A percentile compares a stretch with the other conserved stretches of the same genome.
phyloP scores from a whole-genome alignment of 192 early-diverging fungal species.

The Cetraspora pellucida region DNA sequence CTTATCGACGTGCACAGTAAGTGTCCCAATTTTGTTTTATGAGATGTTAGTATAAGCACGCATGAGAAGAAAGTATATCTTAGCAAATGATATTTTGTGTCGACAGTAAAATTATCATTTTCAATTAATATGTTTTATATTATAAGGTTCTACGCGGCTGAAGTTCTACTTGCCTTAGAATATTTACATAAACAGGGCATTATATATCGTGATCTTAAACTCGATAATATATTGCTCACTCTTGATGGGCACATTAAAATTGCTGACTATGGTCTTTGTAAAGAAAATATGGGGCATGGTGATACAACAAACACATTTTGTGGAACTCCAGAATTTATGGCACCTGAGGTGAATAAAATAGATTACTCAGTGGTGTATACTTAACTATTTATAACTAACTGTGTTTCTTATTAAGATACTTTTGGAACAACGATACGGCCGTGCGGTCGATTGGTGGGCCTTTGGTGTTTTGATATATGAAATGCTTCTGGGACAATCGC shows the following conservation, averaged over 20 bases:
- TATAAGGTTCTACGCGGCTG: conserved; percentile 85
- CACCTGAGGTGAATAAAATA: conserved; percentile 67
- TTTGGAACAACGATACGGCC: conserved; percentile 90
- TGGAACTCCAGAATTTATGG: conserved; percentile 99
- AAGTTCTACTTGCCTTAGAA: conserved; percentile 91
- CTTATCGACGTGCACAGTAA: conserved; percentile 85
- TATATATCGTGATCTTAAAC: conserved; percentile 95
- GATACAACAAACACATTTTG: conserved; percentile 93
- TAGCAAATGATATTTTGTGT: too few relatives aligned
- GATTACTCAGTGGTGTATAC: background rate
- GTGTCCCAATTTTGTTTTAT: background rate
- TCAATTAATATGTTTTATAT: too few relatives aligned
- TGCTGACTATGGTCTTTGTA: conserved; percentile 98
- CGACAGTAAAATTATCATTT: background rate
- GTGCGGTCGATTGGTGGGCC: conserved; percentile 99
- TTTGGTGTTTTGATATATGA: conserved; percentile 86
- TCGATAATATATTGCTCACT: conserved; percentile 94
- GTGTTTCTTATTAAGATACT: conserved; percentile 59
- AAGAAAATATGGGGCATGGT: conserved; percentile 92
- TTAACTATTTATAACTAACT: background rate
- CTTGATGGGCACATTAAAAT: conserved; percentile 96
- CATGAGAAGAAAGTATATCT: too few relatives aligned
- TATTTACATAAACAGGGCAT: conserved; percentile 96
- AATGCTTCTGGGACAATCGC: conserved; percentile 90
- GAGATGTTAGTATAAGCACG: too few relatives aligned